phyloP scores from a whole-genome alignment of 768 basidiomycete species.

The Suillus subluteus region DNA sequence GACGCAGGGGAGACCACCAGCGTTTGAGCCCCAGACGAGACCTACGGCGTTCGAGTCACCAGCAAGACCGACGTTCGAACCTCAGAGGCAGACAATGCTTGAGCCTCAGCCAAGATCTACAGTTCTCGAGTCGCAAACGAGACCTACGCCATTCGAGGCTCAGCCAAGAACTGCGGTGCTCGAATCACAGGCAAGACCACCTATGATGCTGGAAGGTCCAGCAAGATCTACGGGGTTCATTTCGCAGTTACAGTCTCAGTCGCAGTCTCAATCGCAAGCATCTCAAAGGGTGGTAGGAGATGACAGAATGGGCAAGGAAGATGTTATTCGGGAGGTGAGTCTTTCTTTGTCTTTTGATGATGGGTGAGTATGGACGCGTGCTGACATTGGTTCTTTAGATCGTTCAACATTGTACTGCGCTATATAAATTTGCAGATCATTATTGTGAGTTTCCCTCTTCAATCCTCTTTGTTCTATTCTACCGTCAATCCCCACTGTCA shows the following conservation, averaged over 20 bases:
- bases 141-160: neutral
- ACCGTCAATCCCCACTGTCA: neutral
- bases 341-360: neutral
- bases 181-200: neutral
- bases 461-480: neutral
- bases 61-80: neutral
- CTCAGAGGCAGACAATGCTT: neutral
- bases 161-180: neutral
- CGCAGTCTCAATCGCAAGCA: conserved; percentile 28
- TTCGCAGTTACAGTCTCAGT: conserved; percentile 25
- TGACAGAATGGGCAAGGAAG: conserved; percentile 6
- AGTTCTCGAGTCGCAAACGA: neutral
- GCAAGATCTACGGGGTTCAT: neutral
- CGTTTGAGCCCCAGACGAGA: neutral
- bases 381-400: conserved; percentile 44
- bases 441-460: conserved; percentile 54
- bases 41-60: neutral
- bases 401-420: conserved; percentile 57
- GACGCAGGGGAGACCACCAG: neutral
- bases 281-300: conserved; percentile 4
- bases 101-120: neutral
- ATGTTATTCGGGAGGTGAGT: conserved; percentile 8
- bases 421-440: conserved; percentile 68
- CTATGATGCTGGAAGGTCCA: conserved; percentile 2
- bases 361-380: conserved; percentile 17